A percentile compares a stretch with the other conserved stretches of the same genome.
These are phyloP conservation scores for Tagetes patula DNA, from an alignment of 129 eudicot genomes.

Conservation along the genomic window DNA sequence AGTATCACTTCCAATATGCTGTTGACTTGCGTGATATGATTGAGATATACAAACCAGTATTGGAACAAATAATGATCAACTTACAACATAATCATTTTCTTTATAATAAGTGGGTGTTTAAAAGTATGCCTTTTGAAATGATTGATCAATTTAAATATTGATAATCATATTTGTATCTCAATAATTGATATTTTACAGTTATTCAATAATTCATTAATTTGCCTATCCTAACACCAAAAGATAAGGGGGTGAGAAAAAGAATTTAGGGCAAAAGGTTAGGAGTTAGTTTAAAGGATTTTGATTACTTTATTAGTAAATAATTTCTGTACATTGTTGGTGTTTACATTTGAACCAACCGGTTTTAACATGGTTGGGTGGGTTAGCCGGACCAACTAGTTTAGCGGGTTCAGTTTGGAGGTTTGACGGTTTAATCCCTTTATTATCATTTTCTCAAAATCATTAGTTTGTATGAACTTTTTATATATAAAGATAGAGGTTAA, in stretches of 20 bases:
- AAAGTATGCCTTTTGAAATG: neutral
- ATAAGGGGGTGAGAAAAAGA: no score
- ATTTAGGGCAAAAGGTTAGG: no score
- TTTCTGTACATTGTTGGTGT: neutral
- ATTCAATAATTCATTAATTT: neutral
- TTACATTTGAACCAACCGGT: no score
- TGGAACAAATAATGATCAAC: conserved; percentile 1
- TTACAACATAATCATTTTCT: neutral
- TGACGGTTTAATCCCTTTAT: no score
- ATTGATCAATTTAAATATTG: neutral
- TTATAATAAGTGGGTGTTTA: conserved; percentile 1
- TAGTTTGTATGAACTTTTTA: no score
- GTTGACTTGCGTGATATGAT: neutral
- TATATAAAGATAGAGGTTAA: no score
- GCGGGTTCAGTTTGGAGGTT: no score
- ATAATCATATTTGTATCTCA: neutral
- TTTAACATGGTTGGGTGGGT: no score
- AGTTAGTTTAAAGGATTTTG: neutral
- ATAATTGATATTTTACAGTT: neutral
- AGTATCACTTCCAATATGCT: conserved; percentile 7
- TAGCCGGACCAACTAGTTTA: no score
- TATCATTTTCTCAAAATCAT: no score
- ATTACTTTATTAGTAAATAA: neutral
- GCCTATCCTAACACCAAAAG: no score
- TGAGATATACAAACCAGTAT: neutral